Base-by-base conservation (phyloP, 345 rosid genomes). In the Passiflora organensis region DNA sequence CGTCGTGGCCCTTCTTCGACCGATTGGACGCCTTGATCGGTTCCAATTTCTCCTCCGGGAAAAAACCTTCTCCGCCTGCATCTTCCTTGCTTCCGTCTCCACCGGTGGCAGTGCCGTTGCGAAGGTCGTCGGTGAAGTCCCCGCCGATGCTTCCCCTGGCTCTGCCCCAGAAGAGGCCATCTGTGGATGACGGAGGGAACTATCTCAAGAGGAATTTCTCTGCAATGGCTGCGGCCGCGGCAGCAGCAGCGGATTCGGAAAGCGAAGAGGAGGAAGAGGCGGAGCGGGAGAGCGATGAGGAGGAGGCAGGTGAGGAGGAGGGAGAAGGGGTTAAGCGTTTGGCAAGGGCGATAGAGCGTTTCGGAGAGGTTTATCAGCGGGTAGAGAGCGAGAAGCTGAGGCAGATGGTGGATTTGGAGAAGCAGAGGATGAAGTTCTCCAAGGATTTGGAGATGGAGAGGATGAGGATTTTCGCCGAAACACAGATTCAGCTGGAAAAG, bases 351-450 rank as follows among this genome's bases (percentile, higher is more conserved):
- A 82, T 94, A 10, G 96, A 89, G 80, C 79, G 78, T 77, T 82
- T 94, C 17, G 96, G 97, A 12, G 74, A 83, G 82, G 83, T 89
- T 51, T 94, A 87, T 47, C 87, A 83, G 72, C 80, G 83, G 24
- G 85, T 94, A 18, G 99, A 89, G 55, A 89, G 79, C 55, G 91
- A 80, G 72, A 94, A 89, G 65, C 56, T 86, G 65, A 89, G 80
- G 72, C 96, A 94, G 48, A 86, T 89, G 99, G 84, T 89, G 56
- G 99, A 94, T 65, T 60, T 94, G 80, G 99, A 94, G 84, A 94
- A 89, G 77, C 99, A 94, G 68, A 79, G 97, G 69, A 89, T 94
- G 99, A 72, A 85, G 66, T 89, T 94, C 25, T 80, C 95, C 13
- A 94, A 82, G 72, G 99, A 89, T 65, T 73, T 94, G 78, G 99